These are phyloP conservation scores for Chiua sp. DNA, from an alignment of 1,284 basidiomycete species.

Conservation along the genomic window DNA sequence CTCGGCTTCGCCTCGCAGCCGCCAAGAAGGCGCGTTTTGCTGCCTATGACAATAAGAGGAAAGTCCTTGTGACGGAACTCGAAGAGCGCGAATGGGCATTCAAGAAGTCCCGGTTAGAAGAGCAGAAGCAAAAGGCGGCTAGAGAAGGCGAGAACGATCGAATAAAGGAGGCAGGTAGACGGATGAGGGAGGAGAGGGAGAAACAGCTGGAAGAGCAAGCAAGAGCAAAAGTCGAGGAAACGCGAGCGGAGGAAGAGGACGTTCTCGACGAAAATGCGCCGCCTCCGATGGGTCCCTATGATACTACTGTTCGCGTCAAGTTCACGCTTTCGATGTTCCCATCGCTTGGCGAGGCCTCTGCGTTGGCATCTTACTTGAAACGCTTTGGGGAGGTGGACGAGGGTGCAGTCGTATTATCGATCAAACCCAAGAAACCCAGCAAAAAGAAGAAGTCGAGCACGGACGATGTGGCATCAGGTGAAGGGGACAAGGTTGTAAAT, in stretches of 20 bases:
- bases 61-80: conserved; percentile 82
- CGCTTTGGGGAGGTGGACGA: conserved; percentile 68
- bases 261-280: conserved; percentile 56
- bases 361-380: conserved; percentile 57
- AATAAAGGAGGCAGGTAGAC: conserved; percentile 80
- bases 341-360: conserved; percentile 52
- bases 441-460: conserved; percentile 28
- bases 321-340: conserved; percentile 65
- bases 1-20: conserved; percentile 74
- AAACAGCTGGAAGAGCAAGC: conserved; percentile 54
- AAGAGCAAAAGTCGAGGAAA: conserved; percentile 41
- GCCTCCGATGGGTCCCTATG: conserved; percentile 59
- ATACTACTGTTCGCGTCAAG: conserved; percentile 77
- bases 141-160: conserved; percentile 70
- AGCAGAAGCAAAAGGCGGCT: conserved; percentile 60
- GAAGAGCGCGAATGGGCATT: conserved; percentile 79
- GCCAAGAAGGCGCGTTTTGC: conserved; percentile 77
- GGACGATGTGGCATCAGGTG: conserved; percentile 38
- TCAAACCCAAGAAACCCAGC: conserved; percentile 51
- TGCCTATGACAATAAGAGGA: conserved; percentile 79
- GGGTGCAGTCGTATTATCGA: conserved; percentile 65
- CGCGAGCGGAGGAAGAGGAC: conserved; percentile 37
- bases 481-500: conserved; percentile 64
- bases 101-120: conserved; percentile 73
- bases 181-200: conserved; percentile 71